phyloP scores from a whole-genome alignment of 768 basidiomycete species.

The Psilocybe azurescens region DNA sequence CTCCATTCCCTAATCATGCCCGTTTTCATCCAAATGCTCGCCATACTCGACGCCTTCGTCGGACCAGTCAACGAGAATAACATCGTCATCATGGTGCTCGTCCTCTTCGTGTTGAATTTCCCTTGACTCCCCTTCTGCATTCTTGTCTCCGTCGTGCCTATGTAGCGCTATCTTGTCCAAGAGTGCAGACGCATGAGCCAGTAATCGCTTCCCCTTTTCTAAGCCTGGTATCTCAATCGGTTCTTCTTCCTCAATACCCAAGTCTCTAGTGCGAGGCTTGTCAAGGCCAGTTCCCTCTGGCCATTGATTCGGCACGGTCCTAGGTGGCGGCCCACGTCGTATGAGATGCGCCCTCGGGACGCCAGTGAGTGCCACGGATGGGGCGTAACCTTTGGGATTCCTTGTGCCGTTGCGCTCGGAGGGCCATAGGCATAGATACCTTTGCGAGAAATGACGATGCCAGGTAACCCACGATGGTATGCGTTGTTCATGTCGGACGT shows the following conservation, averaged over 20 bases:
- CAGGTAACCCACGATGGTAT: constrained; percentile 1
- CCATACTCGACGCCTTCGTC: constrained; percentile 2
- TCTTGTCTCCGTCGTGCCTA: not conserved
- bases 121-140: not conserved
- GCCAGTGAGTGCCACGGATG: not conserved
- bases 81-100: not conserved
- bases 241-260: constrained; percentile 5
- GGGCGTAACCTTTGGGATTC: not conserved
- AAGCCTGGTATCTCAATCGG: not conserved
- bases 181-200: not conserved
- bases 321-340: not conserved
- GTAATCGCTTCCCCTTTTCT: constrained; percentile 1
- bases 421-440: constrained; percentile 2
- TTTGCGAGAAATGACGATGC: constrained; percentile 2
- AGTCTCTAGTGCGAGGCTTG: constrained; percentile 1
- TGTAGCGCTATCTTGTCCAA: constrained; percentile 1
- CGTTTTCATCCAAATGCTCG: not conserved
- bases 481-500: constrained; percentile 7
- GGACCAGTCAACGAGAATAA: not conserved
- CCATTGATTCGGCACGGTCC: not conserved
- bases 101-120: not conserved
- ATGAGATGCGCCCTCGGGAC: not conserved
- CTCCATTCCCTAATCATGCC: not conserved
- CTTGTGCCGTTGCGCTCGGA: constrained; percentile 1
- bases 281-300: constrained; percentile 2